A percentile compares a stretch with the other conserved stretches of the same genome.
These are phyloP conservation scores for Urtica urens DNA, from an alignment of 306 rosid species.

Conservation along the genomic window DNA sequence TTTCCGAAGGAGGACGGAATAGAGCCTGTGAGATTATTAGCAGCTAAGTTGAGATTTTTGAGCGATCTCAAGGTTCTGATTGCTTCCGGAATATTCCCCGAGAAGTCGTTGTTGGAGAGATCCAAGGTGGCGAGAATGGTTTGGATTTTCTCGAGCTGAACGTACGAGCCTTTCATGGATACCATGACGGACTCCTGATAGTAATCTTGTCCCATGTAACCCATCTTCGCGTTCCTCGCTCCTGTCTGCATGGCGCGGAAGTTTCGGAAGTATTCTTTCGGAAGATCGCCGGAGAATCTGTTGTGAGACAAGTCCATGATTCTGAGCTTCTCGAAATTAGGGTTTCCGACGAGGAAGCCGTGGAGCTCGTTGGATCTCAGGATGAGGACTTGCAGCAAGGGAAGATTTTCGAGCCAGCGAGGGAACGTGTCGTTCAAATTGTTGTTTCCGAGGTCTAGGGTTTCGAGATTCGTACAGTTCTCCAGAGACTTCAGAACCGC, in stretches of 20 bases:
- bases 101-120: not conserved
- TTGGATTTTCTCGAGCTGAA: not conserved
- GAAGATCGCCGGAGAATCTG: not conserved
- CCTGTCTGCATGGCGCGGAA: conserved; percentile 1
- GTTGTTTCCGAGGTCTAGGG: conserved; percentile 3
- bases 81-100: not conserved
- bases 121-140: not conserved
- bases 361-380: not conserved
- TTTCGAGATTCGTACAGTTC: not conserved
- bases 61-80: not conserved
- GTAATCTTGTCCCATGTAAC: not conserved
- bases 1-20: not conserved
- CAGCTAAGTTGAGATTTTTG: not conserved
- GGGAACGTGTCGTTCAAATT: not conserved
- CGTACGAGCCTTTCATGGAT: not conserved
- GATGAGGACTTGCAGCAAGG: not conserved
- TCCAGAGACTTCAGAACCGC: not conserved
- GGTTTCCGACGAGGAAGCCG: not conserved
- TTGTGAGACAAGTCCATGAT: conserved; percentile 4
- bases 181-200: not conserved
- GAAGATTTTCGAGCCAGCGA: not conserved
- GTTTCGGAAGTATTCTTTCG: not conserved
- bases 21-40: not conserved
- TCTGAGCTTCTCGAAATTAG: not conserved
- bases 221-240: not conserved